phyloP scores from a whole-genome alignment of 306 rosid genomes.

The Medicago arabica region DNA sequence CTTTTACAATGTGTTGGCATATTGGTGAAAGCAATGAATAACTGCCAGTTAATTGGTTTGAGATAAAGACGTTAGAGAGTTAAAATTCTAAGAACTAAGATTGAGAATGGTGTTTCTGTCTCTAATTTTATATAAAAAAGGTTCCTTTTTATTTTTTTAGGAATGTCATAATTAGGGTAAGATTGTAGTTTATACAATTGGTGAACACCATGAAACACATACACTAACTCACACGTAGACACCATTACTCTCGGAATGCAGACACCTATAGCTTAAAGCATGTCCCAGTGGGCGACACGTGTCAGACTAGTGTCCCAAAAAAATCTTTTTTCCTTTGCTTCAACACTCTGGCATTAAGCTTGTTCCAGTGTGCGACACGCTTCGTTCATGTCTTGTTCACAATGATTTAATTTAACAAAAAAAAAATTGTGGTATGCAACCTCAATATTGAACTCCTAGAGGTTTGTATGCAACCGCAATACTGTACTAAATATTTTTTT shows the following conservation, averaged over 20 bases:
- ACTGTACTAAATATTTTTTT: no score
- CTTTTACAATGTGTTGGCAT: background rate
- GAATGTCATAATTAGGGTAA: constrained; percentile 25
- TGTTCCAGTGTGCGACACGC: background rate
- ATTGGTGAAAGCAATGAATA: background rate
- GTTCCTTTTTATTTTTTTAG: background rate
- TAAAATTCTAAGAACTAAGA: background rate
- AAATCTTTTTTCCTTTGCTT: no score
- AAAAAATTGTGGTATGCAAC: no score
- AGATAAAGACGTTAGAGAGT: no score
- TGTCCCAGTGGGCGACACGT: no score
- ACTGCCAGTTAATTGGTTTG: background rate
- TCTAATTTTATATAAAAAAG: background rate
- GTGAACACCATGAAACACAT: background rate
- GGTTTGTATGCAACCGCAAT: no score
- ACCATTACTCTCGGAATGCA: background rate
- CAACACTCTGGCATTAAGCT: no score
- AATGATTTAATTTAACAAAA: background rate
- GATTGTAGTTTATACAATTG: background rate
- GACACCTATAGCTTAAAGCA: no score
- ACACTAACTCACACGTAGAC: background rate
- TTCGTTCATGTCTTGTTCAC: background rate
- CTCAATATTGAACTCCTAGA: background rate
- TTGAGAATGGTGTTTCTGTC: background rate
- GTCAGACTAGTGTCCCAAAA: no score